phyloP scores from a whole-genome alignment of 106 monocot species.

The Dendrobium nobile region DNA sequence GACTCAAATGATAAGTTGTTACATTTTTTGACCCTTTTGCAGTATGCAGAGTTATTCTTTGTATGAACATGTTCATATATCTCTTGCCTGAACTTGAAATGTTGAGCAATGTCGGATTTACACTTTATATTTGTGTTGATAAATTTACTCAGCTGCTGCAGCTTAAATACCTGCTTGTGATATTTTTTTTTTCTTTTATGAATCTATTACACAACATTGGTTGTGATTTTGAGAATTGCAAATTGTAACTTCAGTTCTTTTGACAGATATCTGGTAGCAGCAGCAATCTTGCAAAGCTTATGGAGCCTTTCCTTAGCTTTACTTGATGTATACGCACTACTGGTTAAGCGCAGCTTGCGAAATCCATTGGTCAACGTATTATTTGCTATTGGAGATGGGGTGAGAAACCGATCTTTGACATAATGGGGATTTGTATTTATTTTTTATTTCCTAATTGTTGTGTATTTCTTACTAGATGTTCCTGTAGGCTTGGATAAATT shows the following conservation, averaged over 20 bases:
- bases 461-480: no score
- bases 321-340: conserved; percentile 83
- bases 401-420: conserved; percentile 19
- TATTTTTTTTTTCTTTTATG: not conserved
- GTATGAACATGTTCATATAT: not conserved
- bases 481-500: no score
- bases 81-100: not conserved
- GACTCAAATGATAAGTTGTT: not conserved
- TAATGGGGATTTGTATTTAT: not conserved
- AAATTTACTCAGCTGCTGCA: not conserved
- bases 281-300: conserved; percentile 55
- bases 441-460: no score
- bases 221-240: not conserved
- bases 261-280: conserved; percentile 82
- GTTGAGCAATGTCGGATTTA: not conserved
- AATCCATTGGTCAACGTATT: conserved; percentile 53
- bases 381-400: conserved; percentile 95
- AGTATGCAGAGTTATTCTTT: not conserved
- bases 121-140: not conserved
- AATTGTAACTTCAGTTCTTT: conserved; percentile 4
- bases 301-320: conserved; percentile 83
- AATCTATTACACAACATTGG: not conserved
- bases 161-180: not conserved
- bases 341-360: conserved; percentile 70
- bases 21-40: not conserved